Evolutionary conservation across 2,329 filamentous ascomycete genomes (phyloP).

Genomic region (Pestalotiopsis sp.): DNA sequence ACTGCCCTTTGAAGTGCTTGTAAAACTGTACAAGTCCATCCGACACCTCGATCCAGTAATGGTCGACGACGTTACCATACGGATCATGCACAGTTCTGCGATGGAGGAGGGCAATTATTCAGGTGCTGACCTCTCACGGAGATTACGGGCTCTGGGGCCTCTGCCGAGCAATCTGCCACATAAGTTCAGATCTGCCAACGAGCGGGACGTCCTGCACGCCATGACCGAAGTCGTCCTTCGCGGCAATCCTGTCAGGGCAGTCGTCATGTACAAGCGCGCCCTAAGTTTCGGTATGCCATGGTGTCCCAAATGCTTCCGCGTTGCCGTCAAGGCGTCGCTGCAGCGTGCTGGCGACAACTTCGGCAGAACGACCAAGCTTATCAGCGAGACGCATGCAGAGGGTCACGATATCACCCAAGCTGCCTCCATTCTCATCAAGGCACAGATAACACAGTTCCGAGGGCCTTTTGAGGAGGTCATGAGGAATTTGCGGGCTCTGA

Average conservation of each 20-base stretch:
- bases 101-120: slow-evolving; percentile 17
- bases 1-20: slow-evolving; percentile 37
- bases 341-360: slow-evolving; percentile 29
- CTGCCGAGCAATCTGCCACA: slow-evolving; percentile 24
- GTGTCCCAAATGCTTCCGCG: slow-evolving; percentile 45
- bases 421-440: slow-evolving; percentile 26
- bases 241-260: slow-evolving; percentile 33
- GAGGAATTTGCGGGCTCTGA: slow-evolving; percentile 27
- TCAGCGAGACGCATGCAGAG: slow-evolving; percentile 39
- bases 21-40: slow-evolving; percentile 36
- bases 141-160: slow-evolving; percentile 27
- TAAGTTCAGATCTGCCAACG: slow-evolving; percentile 28
- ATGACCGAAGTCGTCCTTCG: slow-evolving; percentile 44
- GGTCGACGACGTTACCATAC: slow-evolving; percentile 40
- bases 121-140: slow-evolving; percentile 19
- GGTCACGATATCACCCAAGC: slow-evolving; percentile 46
- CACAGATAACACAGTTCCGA: slow-evolving; percentile 24
- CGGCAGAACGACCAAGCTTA: slow-evolving; percentile 38
- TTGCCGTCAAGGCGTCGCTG: slow-evolving; percentile 49
- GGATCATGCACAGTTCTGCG: slow-evolving; percentile 38
- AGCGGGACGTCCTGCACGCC: slow-evolving; percentile 34
- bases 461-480: slow-evolving; percentile 24
- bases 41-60: slow-evolving; percentile 32
- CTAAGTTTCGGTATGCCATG: slow-evolving; percentile 36
- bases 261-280: slow-evolving; percentile 42